Conservation (phyloP, 1,139 yeast genomes). For the Ashbya aceris region DNA sequence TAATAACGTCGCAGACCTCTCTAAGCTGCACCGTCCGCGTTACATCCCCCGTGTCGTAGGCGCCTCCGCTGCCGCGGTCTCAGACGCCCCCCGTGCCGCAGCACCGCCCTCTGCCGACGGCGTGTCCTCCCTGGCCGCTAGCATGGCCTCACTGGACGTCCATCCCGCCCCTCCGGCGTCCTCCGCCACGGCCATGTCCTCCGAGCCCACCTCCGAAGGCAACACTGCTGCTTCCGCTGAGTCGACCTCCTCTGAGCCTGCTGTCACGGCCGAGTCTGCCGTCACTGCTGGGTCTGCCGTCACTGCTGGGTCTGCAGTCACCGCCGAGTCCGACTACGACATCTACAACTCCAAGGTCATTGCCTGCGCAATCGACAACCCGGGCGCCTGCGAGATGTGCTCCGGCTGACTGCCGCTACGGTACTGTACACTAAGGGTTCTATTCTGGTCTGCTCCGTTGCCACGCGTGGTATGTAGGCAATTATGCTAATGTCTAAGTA, state of each 20-base stretch:
- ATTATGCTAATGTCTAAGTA: no score
- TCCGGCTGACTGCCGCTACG: conserved; percentile 53
- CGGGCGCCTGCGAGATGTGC: conserved; percentile 98
- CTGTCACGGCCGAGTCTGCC: conserved; percentile 17
- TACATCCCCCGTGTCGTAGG: conserved; percentile 35
- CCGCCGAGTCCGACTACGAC: conserved; percentile 41
- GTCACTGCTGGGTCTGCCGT: conserved; percentile 12
- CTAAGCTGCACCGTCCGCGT: conserved; percentile 46
- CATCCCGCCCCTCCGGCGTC: conserved; percentile 27
- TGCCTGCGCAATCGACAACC: conserved; percentile 95
- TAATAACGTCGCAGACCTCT: conserved; percentile 42
- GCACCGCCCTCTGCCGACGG: conserved; percentile 26
- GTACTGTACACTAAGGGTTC: no score
- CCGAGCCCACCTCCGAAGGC: conserved; percentile 32
- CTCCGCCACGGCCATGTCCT: background rate
- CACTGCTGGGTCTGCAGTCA: conserved; percentile 9
- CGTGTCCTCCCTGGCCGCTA: conserved; percentile 15
- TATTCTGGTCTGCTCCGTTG: no score
- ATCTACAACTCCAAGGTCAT: conserved; percentile 87
- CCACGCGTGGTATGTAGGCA: no score
- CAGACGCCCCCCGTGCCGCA: conserved; percentile 17
- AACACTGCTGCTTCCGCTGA: conserved; percentile 39
- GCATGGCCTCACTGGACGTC: conserved; percentile 27
- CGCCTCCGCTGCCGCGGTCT: conserved; percentile 28
- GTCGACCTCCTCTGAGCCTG: conserved; percentile 13